These are phyloP conservation scores for Neurospora pannonica DNA, from an alignment of 495 filamentous ascomycete genomes.

Conservation along the genomic window DNA sequence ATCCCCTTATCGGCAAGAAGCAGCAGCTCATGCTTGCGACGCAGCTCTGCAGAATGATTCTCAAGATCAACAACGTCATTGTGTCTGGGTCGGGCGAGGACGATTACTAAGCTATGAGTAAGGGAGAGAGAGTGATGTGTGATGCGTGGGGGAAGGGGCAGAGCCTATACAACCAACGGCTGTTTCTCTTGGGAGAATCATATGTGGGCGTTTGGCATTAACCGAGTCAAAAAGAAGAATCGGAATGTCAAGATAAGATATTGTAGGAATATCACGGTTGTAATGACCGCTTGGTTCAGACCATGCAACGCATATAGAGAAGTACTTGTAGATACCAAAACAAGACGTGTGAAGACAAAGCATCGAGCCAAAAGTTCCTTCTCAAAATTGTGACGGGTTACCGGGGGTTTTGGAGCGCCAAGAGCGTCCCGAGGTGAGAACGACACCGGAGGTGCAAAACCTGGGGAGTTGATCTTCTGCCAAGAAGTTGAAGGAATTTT, in stretches of 20 bases:
- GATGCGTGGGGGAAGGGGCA: background rate
- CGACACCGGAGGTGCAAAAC: too few relatives aligned
- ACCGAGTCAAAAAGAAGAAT: background rate
- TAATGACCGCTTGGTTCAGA: background rate
- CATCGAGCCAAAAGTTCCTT: background rate
- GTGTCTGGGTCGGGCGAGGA: slow-evolving; percentile 85
- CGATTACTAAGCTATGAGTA: slow-evolving; percentile 56
- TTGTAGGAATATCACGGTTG: background rate
- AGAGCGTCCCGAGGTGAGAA: too few relatives aligned
- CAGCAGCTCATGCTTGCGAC: slow-evolving; percentile 94
- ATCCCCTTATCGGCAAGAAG: slow-evolving; percentile 93
- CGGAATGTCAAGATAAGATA: background rate
- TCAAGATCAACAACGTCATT: slow-evolving; percentile 97
- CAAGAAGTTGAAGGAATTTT: background rate
- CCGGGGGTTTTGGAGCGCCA: too few relatives aligned
- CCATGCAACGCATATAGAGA: background rate
- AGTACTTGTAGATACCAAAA: background rate
- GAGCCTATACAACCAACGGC: background rate
- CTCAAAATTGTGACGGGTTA: background rate
- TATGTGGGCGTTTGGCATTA: background rate
- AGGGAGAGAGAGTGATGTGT: background rate
- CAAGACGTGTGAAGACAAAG: background rate
- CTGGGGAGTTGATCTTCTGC: background rate
- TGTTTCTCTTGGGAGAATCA: background rate
- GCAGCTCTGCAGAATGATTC: slow-evolving; percentile 96